Evolutionary conservation across 257 asterid species (phyloP).

Genomic region (Solanum pimpinellifolium): DNA sequence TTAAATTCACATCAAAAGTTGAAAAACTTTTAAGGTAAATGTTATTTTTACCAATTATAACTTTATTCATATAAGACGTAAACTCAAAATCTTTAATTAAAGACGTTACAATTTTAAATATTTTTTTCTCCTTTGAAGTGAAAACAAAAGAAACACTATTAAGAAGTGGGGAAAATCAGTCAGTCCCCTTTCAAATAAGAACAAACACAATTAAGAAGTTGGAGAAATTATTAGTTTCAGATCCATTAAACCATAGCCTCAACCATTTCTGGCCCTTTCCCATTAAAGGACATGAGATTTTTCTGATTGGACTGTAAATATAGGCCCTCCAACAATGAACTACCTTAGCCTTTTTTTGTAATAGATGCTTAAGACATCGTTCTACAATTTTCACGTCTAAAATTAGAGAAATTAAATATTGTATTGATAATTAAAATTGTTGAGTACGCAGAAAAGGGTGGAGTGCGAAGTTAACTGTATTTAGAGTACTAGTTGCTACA

Average conservation of each 20-base stretch:
- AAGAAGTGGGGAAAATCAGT: not conserved
- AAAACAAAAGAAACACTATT: not conserved
- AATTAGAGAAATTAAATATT: too few species aligned
- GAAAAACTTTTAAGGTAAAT: not conserved
- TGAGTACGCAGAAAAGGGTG: too few species aligned
- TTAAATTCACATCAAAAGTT: not conserved
- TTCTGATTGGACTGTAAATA: not conserved
- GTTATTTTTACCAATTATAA: not conserved
- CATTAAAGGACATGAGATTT: not conserved
- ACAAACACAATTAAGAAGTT: not conserved
- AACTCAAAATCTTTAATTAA: not conserved
- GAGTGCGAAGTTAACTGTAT: too few species aligned
- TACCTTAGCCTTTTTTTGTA: not conserved
- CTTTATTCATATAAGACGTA: not conserved
- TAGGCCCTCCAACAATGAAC: not conserved
- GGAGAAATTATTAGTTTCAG: not conserved
- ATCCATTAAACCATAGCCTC: not conserved
- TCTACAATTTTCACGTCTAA: too few species aligned
- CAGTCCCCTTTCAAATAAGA: not conserved
- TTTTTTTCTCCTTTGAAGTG: not conserved
- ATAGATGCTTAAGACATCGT: not conserved
- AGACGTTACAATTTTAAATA: not conserved
- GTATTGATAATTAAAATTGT: too few species aligned
- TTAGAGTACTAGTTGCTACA: too few species aligned
- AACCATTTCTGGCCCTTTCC: not conserved